Conservation (phyloP, 176 grass and related monocot genomes). For the Ampelocalamus luodianensis region DNA sequence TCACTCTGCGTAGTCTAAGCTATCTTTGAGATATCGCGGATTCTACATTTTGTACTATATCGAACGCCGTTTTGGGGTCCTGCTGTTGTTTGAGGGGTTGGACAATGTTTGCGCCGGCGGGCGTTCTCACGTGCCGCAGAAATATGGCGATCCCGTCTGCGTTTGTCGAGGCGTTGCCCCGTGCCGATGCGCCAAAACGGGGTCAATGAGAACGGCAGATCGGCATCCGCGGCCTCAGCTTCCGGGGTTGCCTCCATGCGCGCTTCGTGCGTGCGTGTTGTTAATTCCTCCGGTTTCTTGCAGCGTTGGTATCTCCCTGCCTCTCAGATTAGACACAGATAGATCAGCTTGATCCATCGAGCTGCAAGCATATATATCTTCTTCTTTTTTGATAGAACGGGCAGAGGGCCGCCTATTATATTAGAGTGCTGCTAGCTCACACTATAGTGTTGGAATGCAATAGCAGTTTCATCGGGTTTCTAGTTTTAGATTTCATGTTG, state of each 20-base stretch:
- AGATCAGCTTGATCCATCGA: neutral
- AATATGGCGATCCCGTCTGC: constrained; percentile 18
- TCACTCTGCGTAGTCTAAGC: neutral
- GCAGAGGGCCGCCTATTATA: no score
- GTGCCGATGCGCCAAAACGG: constrained; percentile 35
- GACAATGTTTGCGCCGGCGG: neutral
- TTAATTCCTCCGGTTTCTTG: neutral
- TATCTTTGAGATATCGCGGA: neutral
- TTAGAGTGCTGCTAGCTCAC: no score
- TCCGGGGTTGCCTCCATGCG: constrained; percentile 6
- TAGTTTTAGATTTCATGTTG: no score
- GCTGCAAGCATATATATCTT: no score
- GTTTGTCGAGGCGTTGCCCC: constrained; percentile 21
- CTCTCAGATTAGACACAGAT: neutral
- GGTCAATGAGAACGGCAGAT: constrained; percentile 25
- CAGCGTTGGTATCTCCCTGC: neutral
- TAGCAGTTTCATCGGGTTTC: no score
- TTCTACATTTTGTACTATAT: neutral
- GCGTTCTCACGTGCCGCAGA: constrained; percentile 16
- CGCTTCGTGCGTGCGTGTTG: neutral
- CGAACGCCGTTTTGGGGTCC: neutral
- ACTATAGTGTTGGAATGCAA: no score
- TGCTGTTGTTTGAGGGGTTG: neutral
- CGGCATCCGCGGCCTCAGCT: neutral
- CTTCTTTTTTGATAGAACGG: no score